Evolutionary conservation across 2,329 filamentous ascomycete species (phyloP).

Genomic region (Myriosclerotinia curreyana): DNA sequence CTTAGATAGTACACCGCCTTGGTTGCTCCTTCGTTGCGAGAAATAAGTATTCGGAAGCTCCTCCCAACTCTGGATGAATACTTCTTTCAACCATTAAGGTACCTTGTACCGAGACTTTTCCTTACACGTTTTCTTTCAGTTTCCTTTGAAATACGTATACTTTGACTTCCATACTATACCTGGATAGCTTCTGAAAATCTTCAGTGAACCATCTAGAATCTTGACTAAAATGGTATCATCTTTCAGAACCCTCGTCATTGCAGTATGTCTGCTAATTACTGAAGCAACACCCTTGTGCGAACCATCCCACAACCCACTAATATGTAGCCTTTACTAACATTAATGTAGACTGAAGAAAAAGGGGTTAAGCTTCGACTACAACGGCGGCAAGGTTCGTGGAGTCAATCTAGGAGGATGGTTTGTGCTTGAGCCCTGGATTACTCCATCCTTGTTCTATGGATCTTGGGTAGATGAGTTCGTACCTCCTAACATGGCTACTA

Average conservation of each 20-base stretch:
- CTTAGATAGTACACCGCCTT: not conserved
- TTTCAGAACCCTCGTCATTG: conserved; percentile 26
- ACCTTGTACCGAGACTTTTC: not conserved
- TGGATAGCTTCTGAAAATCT: not conserved
- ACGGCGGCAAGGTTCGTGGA: conserved; percentile 55
- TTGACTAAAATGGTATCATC: conserved; percentile 19
- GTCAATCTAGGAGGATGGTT: conserved; percentile 59
- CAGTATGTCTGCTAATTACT: conserved; percentile 24
- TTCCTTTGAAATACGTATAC: not conserved
- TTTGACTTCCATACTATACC: not conserved
- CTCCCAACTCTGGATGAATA: not conserved
- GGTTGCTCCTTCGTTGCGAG: conserved; percentile 1
- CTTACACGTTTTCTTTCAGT: not conserved
- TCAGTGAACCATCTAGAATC: not conserved
- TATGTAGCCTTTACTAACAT: conserved; percentile 20
- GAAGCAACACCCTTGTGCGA: conserved; percentile 31
- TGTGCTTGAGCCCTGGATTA: conserved; percentile 49
- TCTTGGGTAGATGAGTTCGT: conserved; percentile 37
- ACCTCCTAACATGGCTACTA: conserved; percentile 28
- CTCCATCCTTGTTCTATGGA: conserved; percentile 51
- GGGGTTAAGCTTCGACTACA: conserved; percentile 50
- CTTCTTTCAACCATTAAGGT: not conserved
- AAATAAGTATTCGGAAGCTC: conserved; percentile 13
- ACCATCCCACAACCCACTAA: not conserved
- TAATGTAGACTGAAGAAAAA: conserved; percentile 24